Conservation (phyloP, 768 basidiomycete genomes). For the Suillus paluster region DNA sequence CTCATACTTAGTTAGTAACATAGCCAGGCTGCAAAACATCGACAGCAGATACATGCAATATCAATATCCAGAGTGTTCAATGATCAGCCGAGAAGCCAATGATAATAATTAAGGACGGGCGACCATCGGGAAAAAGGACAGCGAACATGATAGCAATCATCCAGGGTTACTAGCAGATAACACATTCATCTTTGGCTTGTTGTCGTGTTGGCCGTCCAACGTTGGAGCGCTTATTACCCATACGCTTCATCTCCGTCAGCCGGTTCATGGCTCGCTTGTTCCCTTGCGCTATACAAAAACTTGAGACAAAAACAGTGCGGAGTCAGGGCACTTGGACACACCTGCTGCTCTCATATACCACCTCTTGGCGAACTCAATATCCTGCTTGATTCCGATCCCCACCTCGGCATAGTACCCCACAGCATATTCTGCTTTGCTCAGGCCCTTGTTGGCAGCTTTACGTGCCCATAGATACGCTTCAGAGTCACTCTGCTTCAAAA, state of each 20-base stretch:
- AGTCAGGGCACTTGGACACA: conserved; percentile 43
- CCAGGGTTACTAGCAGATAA: conserved; percentile 57
- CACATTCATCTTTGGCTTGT: conserved; percentile 93
- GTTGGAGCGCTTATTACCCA: conserved; percentile 78
- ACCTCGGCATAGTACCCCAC: conserved; percentile 98
- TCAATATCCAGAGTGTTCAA: conserved; percentile 11
- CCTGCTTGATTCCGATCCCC: conserved; percentile 96
- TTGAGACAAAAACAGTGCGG: conserved; percentile 7
- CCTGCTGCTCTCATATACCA: conserved; percentile 99
- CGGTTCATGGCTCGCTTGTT: conserved; percentile 97
- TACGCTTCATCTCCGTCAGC: conserved; percentile 92
- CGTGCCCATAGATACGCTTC: conserved; percentile 99
- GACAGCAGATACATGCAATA: conserved; percentile 18
- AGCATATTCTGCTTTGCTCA: conserved; percentile 97
- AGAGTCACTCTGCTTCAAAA: conserved; percentile 95
- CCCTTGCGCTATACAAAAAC: conserved; percentile 76
- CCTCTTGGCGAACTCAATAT: conserved; percentile 92
- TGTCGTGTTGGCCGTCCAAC: conserved; percentile 88
- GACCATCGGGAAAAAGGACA: background rate
- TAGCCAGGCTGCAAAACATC: conserved; percentile 14
- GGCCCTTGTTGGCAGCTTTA: conserved; percentile 93
- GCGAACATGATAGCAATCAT: background rate
- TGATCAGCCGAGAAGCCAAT: conserved; percentile 1
- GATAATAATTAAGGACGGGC: background rate
- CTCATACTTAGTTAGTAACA: conserved; percentile 2